phyloP scores from a whole-genome alignment of 371 early-diverging fungal species.

The Dichotomocladium elegans region DNA sequence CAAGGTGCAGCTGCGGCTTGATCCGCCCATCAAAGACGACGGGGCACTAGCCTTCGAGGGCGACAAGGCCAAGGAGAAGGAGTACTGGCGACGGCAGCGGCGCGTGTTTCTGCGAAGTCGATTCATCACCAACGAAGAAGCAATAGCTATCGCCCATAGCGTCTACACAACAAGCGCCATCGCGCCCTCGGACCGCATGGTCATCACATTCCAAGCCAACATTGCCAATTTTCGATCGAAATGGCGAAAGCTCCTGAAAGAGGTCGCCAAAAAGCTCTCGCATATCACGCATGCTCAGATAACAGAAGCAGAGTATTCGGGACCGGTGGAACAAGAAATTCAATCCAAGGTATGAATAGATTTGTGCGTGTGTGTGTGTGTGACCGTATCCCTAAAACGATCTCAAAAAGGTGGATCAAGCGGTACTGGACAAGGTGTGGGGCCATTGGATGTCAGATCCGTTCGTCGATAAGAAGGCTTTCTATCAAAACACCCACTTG shows the following conservation, averaged over 20 bases:
- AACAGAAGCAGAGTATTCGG: no score
- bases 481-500: conserved; percentile 21
- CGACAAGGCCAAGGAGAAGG: conserved; percentile 23
- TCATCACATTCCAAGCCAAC: conserved; percentile 13
- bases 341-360: neutral
- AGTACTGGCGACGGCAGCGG: conserved; percentile 34
- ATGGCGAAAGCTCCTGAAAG: conserved; percentile 17
- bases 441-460: conserved; percentile 31
- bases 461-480: conserved; percentile 18
- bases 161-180: conserved; percentile 16
- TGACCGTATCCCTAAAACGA: no score
- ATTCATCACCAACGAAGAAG: conserved; percentile 33
- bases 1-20: conserved; percentile 9
- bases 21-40: conserved; percentile 13
- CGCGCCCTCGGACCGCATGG: conserved; percentile 8
- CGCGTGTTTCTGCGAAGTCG: conserved; percentile 35
- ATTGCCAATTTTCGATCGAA: conserved; percentile 20
- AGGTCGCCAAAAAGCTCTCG: conserved; percentile 2
- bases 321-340: conserved; percentile 1
- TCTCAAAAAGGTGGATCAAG: conserved; percentile 4
- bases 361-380: no score
- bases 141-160: conserved; percentile 15
- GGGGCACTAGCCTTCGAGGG: conserved; percentile 2
- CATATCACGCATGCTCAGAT: no score
- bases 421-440: conserved; percentile 22